phyloP scores from a whole-genome alignment of 768 basidiomycete species.

The Tephrocybe sp. region DNA sequence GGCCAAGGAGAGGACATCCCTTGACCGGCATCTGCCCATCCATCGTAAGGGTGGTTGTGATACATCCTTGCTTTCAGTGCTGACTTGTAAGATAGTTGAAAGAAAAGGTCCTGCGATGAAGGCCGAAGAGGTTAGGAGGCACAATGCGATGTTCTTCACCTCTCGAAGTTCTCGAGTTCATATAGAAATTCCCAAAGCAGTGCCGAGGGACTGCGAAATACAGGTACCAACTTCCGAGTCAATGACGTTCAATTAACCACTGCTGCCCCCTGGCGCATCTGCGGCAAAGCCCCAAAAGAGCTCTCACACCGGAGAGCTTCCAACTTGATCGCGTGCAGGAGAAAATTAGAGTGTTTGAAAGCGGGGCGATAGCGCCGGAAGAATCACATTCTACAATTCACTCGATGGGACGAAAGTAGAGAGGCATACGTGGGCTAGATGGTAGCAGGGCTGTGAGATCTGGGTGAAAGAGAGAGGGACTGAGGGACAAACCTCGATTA shows the following conservation, averaged over 20 bases:
- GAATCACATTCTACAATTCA: background rate
- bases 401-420: background rate
- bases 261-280: background rate
- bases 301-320: background rate
- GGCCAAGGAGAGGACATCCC: conserved; percentile 23
- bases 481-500: background rate
- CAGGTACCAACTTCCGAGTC: no score
- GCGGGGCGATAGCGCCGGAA: background rate
- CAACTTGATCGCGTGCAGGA: conserved; percentile 1
- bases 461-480: background rate
- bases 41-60: conserved; percentile 38
- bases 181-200: background rate
- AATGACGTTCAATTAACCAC: no score
- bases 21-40: conserved; percentile 31
- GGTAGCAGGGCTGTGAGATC: background rate
- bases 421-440: background rate
- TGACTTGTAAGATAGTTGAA: background rate
- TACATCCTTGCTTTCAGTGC: conserved; percentile 17
- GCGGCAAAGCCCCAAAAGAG: background rate
- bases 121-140: background rate
- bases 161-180: background rate
- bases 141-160: background rate
- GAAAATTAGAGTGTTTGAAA: background rate
- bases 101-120: background rate
- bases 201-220: background rate